These are phyloP conservation scores for Epichloe aotearoae DNA, from an alignment of 2,329 filamentous ascomycete genomes.

Conservation along the genomic window DNA sequence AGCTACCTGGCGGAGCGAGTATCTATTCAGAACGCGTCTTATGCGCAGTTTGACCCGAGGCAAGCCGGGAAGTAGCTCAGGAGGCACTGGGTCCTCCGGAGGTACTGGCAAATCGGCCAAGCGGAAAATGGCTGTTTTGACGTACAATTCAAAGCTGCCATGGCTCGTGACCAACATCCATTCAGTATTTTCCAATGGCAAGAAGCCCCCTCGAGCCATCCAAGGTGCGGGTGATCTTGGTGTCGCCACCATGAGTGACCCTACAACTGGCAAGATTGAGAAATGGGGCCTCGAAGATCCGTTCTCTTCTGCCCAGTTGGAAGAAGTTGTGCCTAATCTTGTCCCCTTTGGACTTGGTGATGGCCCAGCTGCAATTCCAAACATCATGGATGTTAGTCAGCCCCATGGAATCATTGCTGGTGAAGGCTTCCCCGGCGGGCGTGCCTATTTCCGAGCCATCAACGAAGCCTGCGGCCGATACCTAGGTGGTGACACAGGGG, in stretches of 20 bases:
- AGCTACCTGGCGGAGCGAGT: slow-evolving; percentile 94
- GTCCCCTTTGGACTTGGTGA: slow-evolving; percentile 65
- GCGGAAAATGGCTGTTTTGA: slow-evolving; percentile 60
- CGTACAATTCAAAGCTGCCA: slow-evolving; percentile 73
- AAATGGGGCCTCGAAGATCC: slow-evolving; percentile 71
- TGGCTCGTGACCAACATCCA: slow-evolving; percentile 71
- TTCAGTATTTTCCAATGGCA: slow-evolving; percentile 58
- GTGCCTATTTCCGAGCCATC: slow-evolving; percentile 61
- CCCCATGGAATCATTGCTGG: slow-evolving; percentile 72
- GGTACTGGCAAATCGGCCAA: slow-evolving; percentile 41
- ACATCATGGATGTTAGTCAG: slow-evolving; percentile 84
- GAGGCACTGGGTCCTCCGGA: slow-evolving; percentile 37
- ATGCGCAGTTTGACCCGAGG: slow-evolving; percentile 70
- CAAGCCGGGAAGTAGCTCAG: slow-evolving; percentile 52
- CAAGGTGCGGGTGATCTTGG: slow-evolving; percentile 74
- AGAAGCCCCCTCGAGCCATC: slow-evolving; percentile 64
- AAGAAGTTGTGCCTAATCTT: slow-evolving; percentile 62
- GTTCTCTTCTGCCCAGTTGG: slow-evolving; percentile 62
- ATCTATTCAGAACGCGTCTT: slow-evolving; percentile 74
- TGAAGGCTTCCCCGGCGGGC: slow-evolving; percentile 75
- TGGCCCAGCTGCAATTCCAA: slow-evolving; percentile 66
- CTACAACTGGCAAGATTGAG: slow-evolving; percentile 60
- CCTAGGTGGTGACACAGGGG: slow-evolving; percentile 46
- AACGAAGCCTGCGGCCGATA: slow-evolving; percentile 69
- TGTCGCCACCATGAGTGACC: slow-evolving; percentile 69